These are phyloP conservation scores for Phascolomyces articulosus DNA, from an alignment of 371 early-diverging fungal genomes.

Conservation along the genomic window DNA sequence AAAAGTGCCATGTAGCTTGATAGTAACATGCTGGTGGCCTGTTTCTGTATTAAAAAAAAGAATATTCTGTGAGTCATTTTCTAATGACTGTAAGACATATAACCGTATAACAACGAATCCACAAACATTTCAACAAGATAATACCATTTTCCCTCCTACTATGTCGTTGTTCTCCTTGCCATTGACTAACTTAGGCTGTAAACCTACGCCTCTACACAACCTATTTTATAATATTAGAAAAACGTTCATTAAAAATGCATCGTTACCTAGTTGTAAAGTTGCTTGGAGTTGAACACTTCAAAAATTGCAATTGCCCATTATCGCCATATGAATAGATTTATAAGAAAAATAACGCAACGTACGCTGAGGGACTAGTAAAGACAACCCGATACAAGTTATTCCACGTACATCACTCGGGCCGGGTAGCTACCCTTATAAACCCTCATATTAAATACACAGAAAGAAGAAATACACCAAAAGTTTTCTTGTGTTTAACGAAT, in stretches of 20 bases:
- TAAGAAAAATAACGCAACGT: not conserved
- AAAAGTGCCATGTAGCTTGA: not conserved
- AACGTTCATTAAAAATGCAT: not conserved
- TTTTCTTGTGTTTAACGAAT: not conserved
- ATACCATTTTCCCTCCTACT: not conserved
- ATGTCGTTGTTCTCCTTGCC: not conserved
- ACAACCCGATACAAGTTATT: not conserved
- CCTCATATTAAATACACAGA: not conserved
- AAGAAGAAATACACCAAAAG: not conserved
- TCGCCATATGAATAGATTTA: not conserved
- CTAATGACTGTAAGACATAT: not conserved
- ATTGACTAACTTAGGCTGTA: not conserved
- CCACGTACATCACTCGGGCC: not conserved
- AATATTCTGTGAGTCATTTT: not conserved
- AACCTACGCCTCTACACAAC: not conserved
- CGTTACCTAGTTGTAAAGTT: not conserved
- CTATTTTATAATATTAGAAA: not conserved
- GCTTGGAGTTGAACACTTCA: not conserved
- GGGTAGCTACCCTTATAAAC: not conserved
- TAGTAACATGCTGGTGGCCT: not conserved
- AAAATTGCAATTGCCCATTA: not conserved
- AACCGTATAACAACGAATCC: not conserved
- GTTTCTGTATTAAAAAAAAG: slow-evolving; percentile 1
- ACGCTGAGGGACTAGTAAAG: slow-evolving; percentile 1
- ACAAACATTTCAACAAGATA: slow-evolving; percentile 1